Percentiles rank a stretch among this genome's conserved stretches.
Conservation (phyloP, 176 grass and related monocot species). For the Rhynchospora pubera region DNA sequence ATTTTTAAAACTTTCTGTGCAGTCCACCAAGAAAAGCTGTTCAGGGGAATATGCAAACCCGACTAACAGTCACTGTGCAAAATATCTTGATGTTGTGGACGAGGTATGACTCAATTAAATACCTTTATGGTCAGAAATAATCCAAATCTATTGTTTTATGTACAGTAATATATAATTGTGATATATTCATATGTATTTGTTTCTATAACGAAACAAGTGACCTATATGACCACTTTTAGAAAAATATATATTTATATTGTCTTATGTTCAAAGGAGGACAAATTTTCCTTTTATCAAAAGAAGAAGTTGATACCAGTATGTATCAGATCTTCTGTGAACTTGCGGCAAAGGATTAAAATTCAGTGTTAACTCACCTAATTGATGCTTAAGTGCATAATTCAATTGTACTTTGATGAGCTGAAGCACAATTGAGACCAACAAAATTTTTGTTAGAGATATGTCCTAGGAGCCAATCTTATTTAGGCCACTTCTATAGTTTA, state of each 20-base stretch:
- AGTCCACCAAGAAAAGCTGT: slow-evolving; percentile 37
- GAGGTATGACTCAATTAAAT: slow-evolving; percentile 7
- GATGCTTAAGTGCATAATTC: neutral
- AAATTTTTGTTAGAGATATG: too few species aligned
- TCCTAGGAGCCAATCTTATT: too few species aligned
- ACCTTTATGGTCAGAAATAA: neutral
- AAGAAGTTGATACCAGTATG: neutral
- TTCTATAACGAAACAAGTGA: neutral
- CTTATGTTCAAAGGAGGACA: too few species aligned
- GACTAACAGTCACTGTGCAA: slow-evolving; percentile 33
- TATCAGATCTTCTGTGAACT: neutral
- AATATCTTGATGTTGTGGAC: slow-evolving; percentile 25
- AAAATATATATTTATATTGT: neutral
- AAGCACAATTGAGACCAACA: neutral
- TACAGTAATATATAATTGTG: neutral
- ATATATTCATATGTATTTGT: too few species aligned
- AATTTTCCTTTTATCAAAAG: too few species aligned
- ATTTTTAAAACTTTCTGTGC: neutral
- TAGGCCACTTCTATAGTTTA: too few species aligned
- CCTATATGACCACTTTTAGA: neutral
- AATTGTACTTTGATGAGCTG: neutral
- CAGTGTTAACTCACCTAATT: neutral
- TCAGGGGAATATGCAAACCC: slow-evolving; percentile 28
- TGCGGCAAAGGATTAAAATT: neutral
- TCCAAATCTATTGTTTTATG: neutral